phyloP scores from a whole-genome alignment of 352 stramenopile genomes.

The Pythium vanterpoolii region DNA sequence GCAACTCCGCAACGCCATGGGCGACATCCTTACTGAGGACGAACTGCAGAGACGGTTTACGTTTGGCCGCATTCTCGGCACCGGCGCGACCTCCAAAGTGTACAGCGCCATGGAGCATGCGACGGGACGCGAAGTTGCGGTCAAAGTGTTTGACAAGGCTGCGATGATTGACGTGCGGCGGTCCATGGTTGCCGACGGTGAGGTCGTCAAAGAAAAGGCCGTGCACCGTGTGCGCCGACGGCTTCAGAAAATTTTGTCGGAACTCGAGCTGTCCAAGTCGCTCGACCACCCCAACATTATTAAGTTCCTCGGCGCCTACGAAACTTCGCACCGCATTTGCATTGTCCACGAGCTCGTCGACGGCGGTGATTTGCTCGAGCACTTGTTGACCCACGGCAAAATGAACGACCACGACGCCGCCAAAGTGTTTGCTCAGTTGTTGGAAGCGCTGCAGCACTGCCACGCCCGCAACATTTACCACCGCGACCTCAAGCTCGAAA shows the following conservation, averaged over 20 bases:
- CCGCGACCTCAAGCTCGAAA: conserved; percentile 95
- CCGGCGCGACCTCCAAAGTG: conserved; percentile 73
- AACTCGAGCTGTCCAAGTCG: conserved; percentile 74
- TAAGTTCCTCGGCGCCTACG: conserved; percentile 64
- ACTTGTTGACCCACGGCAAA: conserved; percentile 67
- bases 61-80: conserved; percentile 61
- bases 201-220: conserved; percentile 56
- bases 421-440: conserved; percentile 77
- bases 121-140: conserved; percentile 47
- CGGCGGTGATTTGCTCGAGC: conserved; percentile 66
- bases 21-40: conserved; percentile 56
- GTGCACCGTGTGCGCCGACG: conserved; percentile 64
- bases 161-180: conserved; percentile 71
- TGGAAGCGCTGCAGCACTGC: conserved; percentile 92
- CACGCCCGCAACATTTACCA: conserved; percentile 90
- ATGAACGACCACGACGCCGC: conserved; percentile 60
- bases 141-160: conserved; percentile 86
- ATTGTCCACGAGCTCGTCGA: conserved; percentile 81
- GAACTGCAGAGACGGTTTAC: conserved; percentile 53
- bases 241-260: conserved; percentile 78
- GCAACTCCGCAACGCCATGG: conserved; percentile 55
- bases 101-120: conserved; percentile 55
- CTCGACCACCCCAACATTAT: conserved; percentile 81
- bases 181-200: conserved; percentile 72
- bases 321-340: conserved; percentile 76